Percentiles rank a stretch among this genome's conserved stretches.
phyloP scores from a whole-genome alignment of 352 stramenopile species.

The Achlya hypogyna region DNA sequence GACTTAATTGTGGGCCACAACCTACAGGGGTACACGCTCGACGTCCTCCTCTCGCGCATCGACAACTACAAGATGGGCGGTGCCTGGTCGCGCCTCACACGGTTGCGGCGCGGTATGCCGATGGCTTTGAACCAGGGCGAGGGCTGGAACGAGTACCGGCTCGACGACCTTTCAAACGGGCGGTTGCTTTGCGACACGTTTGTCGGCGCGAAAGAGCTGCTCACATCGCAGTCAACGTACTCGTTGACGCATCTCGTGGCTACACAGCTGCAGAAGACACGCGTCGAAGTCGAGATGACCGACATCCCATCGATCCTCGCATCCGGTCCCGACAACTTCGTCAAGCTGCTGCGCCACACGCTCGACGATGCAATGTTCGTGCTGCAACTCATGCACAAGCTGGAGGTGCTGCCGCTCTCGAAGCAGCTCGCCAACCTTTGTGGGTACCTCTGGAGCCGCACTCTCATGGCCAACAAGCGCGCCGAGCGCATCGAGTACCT shows the following conservation, averaged over 20 bases:
- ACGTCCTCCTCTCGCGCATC: slow-evolving; percentile 95
- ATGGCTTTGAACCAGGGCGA: slow-evolving; percentile 73
- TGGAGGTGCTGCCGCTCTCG: slow-evolving; percentile 97
- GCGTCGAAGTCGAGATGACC: slow-evolving; percentile 91
- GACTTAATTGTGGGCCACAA: slow-evolving; percentile 99
- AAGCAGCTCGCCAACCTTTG: slow-evolving; percentile 98
- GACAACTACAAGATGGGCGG: slow-evolving; percentile 86
- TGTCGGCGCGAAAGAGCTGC: slow-evolving; percentile 94
- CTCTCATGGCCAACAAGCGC: slow-evolving; percentile 93
- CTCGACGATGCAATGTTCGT: slow-evolving; percentile 95
- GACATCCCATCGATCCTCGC: slow-evolving; percentile 92
- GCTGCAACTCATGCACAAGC: slow-evolving; percentile 94
- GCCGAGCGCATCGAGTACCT: slow-evolving; percentile 99
- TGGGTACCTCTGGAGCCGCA: slow-evolving; percentile 96
- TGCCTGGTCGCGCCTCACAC: slow-evolving; percentile 76
- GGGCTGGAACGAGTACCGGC: slow-evolving; percentile 82
- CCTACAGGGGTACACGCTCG: slow-evolving; percentile 95
- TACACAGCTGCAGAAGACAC: slow-evolving; percentile 82
- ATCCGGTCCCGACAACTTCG: slow-evolving; percentile 81
- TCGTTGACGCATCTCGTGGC: slow-evolving; percentile 91
- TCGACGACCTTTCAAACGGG: slow-evolving; percentile 87
- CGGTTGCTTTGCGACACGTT: slow-evolving; percentile 98
- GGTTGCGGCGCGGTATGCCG: slow-evolving; percentile 62
- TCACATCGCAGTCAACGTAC: slow-evolving; percentile 97
- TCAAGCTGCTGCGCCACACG: slow-evolving; percentile 91